Evolutionary conservation across 768 basidiomycete species (phyloP), one percentile per base, ranked within the genome.

Genomic region (Macrocybe gigantea): DNA sequence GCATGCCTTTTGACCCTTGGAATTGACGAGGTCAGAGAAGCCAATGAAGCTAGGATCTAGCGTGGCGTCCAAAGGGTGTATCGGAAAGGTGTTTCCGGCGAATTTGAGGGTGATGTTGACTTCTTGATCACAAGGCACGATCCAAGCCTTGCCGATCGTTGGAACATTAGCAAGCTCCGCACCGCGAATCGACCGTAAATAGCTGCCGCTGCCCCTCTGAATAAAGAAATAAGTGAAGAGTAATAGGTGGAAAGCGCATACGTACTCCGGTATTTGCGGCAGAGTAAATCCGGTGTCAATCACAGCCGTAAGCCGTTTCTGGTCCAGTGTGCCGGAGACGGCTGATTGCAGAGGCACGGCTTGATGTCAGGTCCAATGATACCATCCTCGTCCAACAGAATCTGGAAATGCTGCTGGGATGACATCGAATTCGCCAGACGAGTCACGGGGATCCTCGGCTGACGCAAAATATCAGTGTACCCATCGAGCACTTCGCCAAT

Each of bases 281-380:
- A 86, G 66, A 0, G 82, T 73, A 60, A 83, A 87, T 0, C 87
- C 86, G 4, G 82, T 80, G 58, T 89, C 87, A 31, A 88, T 65
- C 3, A 88, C 69, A 4, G 76, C 77, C 1, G 82, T 83, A 6
- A 78, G 65, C 53, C 79, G 79, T 11, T 65, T 64, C 7, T 62
- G 63, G 40, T 75, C 62, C 29, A 64, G 61, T 1, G 69, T 66
- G 31, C 71, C 64, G 7, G 64, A 56, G 11, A 85, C 83, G 29
- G 60, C 63, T 0, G 79, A 76, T 4, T 53, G 58, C 40, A 80
- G 55, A 13, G 65, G 54, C 38, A 84, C 75, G 12, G 65, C 49
- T 30, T 76, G 58, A 5, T 81, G 81, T 82, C 73, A 0, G 83
- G 82, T 1, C 80, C 85, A 15, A 81, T 73, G 45, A 88, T 66